Conservation (phyloP, 352 stramenopile genomes). For the Pythium apleroticum region DNA sequence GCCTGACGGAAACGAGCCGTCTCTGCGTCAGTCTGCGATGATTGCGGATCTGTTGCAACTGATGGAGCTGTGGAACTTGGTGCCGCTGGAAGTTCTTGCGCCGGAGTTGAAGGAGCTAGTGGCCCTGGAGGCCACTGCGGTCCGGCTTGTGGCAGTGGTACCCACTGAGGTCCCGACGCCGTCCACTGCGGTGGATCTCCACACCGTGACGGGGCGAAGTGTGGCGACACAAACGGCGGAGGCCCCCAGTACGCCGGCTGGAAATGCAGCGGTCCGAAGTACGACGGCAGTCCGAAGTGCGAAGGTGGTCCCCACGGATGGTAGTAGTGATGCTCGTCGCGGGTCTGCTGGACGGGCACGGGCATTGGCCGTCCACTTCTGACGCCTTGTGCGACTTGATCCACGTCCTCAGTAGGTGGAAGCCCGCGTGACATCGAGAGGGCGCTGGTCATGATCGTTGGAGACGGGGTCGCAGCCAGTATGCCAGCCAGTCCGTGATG, state of each 20-base stretch:
- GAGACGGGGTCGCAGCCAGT: background rate
- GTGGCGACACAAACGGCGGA: background rate
- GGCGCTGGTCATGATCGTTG: background rate
- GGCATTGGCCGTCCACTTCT: background rate
- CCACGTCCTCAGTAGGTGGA: background rate
- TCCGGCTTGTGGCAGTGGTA: background rate
- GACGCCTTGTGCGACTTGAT: background rate
- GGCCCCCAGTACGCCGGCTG: background rate
- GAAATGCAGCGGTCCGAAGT: background rate
- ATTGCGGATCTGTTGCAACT: background rate
- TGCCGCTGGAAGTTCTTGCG: background rate
- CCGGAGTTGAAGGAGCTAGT: background rate
- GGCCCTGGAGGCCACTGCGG: background rate
- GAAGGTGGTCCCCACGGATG: background rate
- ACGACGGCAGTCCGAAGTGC: background rate
- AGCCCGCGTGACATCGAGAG: background rate
- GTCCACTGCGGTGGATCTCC: background rate
- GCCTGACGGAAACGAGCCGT: slow-evolving; percentile 1
- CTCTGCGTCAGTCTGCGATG: background rate
- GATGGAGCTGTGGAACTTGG: no score
- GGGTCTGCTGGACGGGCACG: background rate
- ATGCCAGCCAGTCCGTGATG: background rate
- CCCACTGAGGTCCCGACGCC: background rate
- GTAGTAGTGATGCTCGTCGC: background rate
- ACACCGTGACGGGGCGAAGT: background rate